phyloP scores from a whole-genome alignment of 116 monocot species.

The Trichopus zeylanicus region DNA sequence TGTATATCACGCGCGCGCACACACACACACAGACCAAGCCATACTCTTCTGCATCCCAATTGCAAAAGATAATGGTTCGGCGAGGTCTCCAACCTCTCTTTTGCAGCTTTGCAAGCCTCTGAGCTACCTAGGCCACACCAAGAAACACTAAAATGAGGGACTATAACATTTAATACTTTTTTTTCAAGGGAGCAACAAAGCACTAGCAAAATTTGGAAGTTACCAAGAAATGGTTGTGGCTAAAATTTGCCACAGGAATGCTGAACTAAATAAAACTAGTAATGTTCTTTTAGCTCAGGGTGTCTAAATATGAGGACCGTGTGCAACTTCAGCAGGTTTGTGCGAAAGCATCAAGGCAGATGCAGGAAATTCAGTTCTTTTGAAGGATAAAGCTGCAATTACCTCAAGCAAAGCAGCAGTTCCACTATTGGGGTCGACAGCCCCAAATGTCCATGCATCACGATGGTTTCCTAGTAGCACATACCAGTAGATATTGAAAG shows the following conservation, averaged over 20 bases:
- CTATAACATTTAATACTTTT: too few relatives aligned
- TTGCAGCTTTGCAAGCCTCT: constrained; percentile 62
- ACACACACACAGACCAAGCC: too few relatives aligned
- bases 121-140: constrained; percentile 36
- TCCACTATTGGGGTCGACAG: constrained; percentile 89
- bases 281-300: too few relatives aligned
- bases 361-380: too few relatives aligned
- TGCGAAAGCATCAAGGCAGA: neutral
- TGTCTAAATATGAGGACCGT: neutral
- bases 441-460: constrained; percentile 97
- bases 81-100: constrained; percentile 81
- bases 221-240: too few relatives aligned
- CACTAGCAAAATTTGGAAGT: too few relatives aligned
- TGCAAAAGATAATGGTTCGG: constrained; percentile 77
- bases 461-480: constrained; percentile 87
- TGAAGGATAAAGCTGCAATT: too few relatives aligned
- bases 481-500: constrained; percentile 32
- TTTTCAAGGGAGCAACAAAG: too few relatives aligned
- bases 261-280: too few relatives aligned
- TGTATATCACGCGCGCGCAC: too few relatives aligned
- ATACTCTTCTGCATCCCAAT: constrained; percentile 96
- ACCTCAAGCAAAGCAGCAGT: constrained; percentile 87
- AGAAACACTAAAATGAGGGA: constrained; percentile 1
- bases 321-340: neutral
- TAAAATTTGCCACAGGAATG: too few relatives aligned